Percentiles rank a stretch among this genome's conserved stretches.
Conservation (phyloP, 208 protist genomes). For the Wallacemonas sp. region DNA sequence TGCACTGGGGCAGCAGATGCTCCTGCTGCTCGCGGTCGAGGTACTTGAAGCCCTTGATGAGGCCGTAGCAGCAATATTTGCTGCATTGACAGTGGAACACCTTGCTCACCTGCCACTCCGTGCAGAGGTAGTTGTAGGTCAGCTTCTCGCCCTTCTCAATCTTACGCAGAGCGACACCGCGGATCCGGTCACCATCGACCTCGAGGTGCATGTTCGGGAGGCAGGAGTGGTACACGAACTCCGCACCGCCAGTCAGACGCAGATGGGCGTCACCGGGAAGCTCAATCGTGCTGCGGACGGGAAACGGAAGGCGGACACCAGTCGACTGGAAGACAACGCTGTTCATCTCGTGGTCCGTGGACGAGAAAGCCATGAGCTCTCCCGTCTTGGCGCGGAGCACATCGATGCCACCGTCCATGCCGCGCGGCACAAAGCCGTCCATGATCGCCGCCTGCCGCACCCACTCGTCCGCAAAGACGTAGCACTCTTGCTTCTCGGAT, state of each 20-base stretch:
- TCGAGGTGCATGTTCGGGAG: slow-evolving; percentile 82
- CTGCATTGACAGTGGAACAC: slow-evolving; percentile 83
- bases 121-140: slow-evolving; percentile 88
- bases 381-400: slow-evolving; percentile 43
- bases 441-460: slow-evolving; percentile 72
- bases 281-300: slow-evolving; percentile 77
- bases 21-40: slow-evolving; percentile 71
- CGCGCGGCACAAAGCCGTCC: slow-evolving; percentile 66
- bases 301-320: slow-evolving; percentile 74
- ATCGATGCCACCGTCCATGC: slow-evolving; percentile 48
- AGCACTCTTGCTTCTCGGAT: slow-evolving; percentile 62
- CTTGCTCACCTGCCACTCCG: slow-evolving; percentile 83
- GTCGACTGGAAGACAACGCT: slow-evolving; percentile 67
- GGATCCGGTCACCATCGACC: slow-evolving; percentile 60
- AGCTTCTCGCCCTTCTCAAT: slow-evolving; percentile 77
- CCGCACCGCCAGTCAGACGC: slow-evolving; percentile 68
- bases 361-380: slow-evolving; percentile 46
- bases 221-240: slow-evolving; percentile 86
- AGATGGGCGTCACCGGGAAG: slow-evolving; percentile 71
- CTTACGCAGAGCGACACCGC: slow-evolving; percentile 67
- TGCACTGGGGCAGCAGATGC: slow-evolving; percentile 65
- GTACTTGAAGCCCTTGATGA: slow-evolving; percentile 82
- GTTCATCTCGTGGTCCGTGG: slow-evolving; percentile 34
- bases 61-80: slow-evolving; percentile 76
- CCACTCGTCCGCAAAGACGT: slow-evolving; percentile 72